phyloP scores from a whole-genome alignment of 441 rosid genomes.

The Lepidium campestre region DNA sequence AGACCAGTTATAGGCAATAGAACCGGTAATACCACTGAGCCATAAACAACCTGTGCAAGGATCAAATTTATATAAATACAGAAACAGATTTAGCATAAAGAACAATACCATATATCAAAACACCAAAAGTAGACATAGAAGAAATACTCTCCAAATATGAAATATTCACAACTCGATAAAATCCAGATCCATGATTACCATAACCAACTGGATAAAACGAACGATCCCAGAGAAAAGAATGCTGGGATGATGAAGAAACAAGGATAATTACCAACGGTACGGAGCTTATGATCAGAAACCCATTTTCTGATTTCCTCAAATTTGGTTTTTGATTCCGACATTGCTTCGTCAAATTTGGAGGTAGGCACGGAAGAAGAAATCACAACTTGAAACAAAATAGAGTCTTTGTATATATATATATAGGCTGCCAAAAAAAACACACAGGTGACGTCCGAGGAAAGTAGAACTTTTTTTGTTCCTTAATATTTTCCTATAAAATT shows the following conservation, averaged over 20 bases:
- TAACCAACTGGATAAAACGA: neutral
- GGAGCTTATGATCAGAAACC: slow-evolving; percentile 69
- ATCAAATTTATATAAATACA: neutral
- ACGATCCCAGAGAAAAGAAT: neutral
- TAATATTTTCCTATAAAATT: neutral
- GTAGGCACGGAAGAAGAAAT: neutral
- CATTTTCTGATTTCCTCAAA: slow-evolving; percentile 52
- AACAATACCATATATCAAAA: neutral
- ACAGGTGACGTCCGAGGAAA: neutral
- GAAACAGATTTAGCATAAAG: neutral
- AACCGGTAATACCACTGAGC: slow-evolving; percentile 73
- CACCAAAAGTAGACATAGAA: neutral
- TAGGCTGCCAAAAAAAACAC: neutral
- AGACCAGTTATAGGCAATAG: slow-evolving; percentile 83
- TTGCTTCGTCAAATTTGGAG: slow-evolving; percentile 11
- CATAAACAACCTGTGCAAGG: slow-evolving; percentile 50
- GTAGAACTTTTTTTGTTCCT: neutral
- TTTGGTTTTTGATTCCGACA: slow-evolving; percentile 53
- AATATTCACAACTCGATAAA: neutral
- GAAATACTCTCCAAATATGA: too few relatives aligned
- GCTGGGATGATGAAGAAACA: neutral
- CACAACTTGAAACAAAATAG: neutral
- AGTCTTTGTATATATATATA: neutral
- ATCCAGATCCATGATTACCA: neutral
- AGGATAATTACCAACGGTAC: slow-evolving; percentile 55